These are phyloP conservation scores for Helotiales sp. DNA, from an alignment of 2,329 filamentous ascomycete genomes.

Conservation along the genomic window DNA sequence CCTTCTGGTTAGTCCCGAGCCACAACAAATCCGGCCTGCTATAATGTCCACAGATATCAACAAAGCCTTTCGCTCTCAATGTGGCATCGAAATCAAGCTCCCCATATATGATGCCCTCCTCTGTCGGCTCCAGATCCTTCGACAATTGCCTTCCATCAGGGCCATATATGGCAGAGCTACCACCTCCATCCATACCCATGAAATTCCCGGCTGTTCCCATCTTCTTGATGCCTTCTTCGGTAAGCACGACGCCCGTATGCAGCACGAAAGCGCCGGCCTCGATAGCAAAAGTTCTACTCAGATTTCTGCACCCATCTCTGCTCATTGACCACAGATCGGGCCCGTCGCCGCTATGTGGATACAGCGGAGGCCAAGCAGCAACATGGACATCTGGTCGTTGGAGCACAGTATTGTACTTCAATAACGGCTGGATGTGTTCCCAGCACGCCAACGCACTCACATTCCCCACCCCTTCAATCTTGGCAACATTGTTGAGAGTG, in stretches of 20 bases:
- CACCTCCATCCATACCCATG: constrained; percentile 43
- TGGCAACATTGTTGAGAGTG: constrained; percentile 39
- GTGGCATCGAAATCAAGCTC: constrained; percentile 24
- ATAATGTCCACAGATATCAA: constrained; percentile 27
- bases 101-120: constrained; percentile 55
- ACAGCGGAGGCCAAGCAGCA: constrained; percentile 54
- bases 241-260: constrained; percentile 54
- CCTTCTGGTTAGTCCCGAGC: constrained; percentile 21
- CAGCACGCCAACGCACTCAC: constrained; percentile 28
- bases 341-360: constrained; percentile 47
- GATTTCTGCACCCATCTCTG: constrained; percentile 42
- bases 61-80: constrained; percentile 20
- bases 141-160: constrained; percentile 47
- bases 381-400: constrained; percentile 53
- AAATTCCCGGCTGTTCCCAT: constrained; percentile 31
- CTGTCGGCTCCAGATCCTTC: constrained; percentile 46
- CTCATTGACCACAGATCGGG: constrained; percentile 23
- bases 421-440: constrained; percentile 51
- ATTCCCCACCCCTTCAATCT: constrained; percentile 19
- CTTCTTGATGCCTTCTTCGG: constrained; percentile 47
- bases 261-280: constrained; percentile 57
- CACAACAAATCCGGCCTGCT: constrained; percentile 26
- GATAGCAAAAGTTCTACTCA: constrained; percentile 56
- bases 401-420: constrained; percentile 48
- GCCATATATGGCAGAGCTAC: constrained; percentile 53